phyloP scores from a whole-genome alignment of 2,329 filamentous ascomycete species.

The Pseudocercospora musae region DNA sequence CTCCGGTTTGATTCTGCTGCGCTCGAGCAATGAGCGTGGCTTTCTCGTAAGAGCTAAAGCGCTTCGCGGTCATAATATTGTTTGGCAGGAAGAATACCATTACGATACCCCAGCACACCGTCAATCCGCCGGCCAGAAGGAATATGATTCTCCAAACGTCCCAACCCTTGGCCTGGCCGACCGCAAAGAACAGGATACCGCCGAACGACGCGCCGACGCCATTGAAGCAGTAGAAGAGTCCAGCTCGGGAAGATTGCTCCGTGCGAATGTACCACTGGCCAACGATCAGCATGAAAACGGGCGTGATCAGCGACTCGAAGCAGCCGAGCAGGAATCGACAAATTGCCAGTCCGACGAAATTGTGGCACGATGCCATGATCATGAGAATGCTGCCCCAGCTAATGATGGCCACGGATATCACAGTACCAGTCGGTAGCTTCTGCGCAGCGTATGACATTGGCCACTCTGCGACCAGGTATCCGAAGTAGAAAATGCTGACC shows the following conservation, averaged over 20 bases:
- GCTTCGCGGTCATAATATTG: constrained; percentile 67
- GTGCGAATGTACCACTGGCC: constrained; percentile 67
- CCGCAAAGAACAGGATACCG: constrained; percentile 60
- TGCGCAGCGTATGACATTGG: constrained; percentile 31
- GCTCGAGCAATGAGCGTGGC: constrained; percentile 48
- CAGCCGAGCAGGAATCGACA: constrained; percentile 65
- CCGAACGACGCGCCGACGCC: constrained; percentile 68
- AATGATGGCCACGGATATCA: constrained; percentile 47
- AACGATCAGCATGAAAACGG: constrained; percentile 30
- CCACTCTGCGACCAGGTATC: constrained; percentile 32
- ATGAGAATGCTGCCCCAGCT: constrained; percentile 61
- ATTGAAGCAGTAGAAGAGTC: constrained; percentile 69
- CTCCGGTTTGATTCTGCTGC: constrained; percentile 45
- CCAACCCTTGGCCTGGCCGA: constrained; percentile 36
- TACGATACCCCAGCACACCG: constrained; percentile 60
- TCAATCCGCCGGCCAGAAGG: constrained; percentile 60
- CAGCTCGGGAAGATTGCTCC: constrained; percentile 41
- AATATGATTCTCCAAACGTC: constrained; percentile 56
- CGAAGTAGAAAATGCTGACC: constrained; percentile 57
- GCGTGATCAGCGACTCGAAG: constrained; percentile 64
- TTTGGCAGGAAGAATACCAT: constrained; percentile 63
- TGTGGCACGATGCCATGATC: constrained; percentile 58
- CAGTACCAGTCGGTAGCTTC: constrained; percentile 34
- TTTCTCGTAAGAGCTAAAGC: constrained; percentile 56
- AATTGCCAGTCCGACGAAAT: constrained; percentile 57